Percentiles rank a stretch among this genome's conserved stretches.
These are phyloP conservation scores for Leishmania aethiopica DNA, from an alignment of 208 protist species.

Conservation along the genomic window DNA sequence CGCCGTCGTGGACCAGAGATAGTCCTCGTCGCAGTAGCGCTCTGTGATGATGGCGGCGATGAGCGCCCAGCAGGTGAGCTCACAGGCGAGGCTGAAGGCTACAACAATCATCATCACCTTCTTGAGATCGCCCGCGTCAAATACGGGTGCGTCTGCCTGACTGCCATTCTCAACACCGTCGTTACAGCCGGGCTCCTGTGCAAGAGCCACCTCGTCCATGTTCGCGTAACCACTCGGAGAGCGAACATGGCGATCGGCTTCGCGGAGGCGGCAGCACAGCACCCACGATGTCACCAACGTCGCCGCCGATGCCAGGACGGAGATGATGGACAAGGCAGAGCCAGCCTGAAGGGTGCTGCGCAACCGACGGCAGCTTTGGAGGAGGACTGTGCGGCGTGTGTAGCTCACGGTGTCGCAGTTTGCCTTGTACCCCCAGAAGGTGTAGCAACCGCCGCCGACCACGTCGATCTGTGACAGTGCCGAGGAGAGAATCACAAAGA, in stretches of 20 bases:
- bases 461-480: conserved; percentile 76
- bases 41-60: conserved; percentile 40
- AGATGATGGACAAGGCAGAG: conserved; percentile 77
- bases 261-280: conserved; percentile 43
- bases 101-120: conserved; percentile 39
- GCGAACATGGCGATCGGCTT: conserved; percentile 11
- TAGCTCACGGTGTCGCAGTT: conserved; percentile 75
- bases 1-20: conserved; percentile 3
- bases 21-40: conserved; percentile 44
- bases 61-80: conserved; percentile 69
- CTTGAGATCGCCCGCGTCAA: conserved; percentile 46
- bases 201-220: neutral
- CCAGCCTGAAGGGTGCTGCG: conserved; percentile 45
- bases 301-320: conserved; percentile 46
- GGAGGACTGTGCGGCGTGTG: conserved; percentile 47
- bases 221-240: conserved; percentile 19
- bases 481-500: conserved; percentile 68
- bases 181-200: neutral
- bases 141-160: conserved; percentile 20
- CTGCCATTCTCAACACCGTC: neutral
- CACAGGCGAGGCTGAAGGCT: conserved; percentile 33
- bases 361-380: conserved; percentile 29
- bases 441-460: conserved; percentile 70
- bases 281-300: conserved; percentile 41
- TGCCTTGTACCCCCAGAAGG: conserved; percentile 81